These are phyloP conservation scores for Geosmithia morbida DNA, from an alignment of 2,329 filamentous ascomycete species.

Conservation along the genomic window DNA sequence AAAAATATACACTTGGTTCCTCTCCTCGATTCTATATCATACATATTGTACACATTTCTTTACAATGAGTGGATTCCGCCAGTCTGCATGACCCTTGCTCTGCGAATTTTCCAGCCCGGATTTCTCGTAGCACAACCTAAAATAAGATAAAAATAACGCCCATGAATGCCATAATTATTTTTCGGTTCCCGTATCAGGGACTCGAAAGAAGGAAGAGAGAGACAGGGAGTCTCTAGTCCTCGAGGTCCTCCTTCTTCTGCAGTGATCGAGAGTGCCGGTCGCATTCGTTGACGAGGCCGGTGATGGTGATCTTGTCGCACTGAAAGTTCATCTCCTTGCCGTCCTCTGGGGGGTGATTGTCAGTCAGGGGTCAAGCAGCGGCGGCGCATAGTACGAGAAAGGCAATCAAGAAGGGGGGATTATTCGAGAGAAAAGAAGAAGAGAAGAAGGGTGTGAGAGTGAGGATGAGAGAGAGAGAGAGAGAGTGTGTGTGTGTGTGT, in stretches of 20 bases:
- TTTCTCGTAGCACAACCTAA: background rate
- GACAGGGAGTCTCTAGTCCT: slow-evolving; percentile 18
- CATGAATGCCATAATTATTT: slow-evolving; percentile 14
- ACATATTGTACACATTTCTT: background rate
- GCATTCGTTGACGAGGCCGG: slow-evolving; percentile 75
- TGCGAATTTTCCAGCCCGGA: background rate
- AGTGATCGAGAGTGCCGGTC: slow-evolving; percentile 76
- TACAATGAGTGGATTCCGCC: background rate
- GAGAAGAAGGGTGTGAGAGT: too few species aligned
- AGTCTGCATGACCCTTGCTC: background rate
- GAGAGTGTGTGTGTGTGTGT: too few species aligned
- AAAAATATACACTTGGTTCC: slow-evolving; percentile 14
- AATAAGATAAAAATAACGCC: background rate
- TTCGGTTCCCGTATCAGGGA: background rate
- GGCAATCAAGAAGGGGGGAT: background rate
- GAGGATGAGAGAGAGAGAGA: too few species aligned
- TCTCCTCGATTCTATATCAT: background rate
- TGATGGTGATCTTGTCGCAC: slow-evolving; percentile 67
- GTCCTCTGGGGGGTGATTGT: slow-evolving; percentile 56
- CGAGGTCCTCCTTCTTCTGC: slow-evolving; percentile 70
- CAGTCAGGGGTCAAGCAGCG: background rate
- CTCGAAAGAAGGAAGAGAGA: background rate
- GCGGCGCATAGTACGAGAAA: background rate
- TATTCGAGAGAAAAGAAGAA: too few species aligned
- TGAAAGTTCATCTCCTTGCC: slow-evolving; percentile 82